phyloP scores from a whole-genome alignment of 768 basidiomycete genomes.

The Phaeotremella fagi region DNA sequence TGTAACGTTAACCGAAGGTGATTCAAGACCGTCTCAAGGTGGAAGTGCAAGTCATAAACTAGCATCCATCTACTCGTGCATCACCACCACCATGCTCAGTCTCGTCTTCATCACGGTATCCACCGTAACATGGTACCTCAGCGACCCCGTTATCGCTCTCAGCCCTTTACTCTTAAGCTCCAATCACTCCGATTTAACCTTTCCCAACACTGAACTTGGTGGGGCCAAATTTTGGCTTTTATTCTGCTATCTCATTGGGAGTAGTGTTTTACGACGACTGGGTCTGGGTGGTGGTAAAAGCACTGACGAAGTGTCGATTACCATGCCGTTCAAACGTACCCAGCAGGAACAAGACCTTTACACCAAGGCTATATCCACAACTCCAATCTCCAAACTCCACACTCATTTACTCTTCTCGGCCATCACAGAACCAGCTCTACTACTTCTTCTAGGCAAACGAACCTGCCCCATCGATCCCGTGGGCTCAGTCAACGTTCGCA shows the following conservation, averaged over 20 bases:
- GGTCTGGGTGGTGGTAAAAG: background rate
- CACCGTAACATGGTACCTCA: too few relatives aligned
- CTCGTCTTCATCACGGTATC: too few relatives aligned
- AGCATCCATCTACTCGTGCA: too few relatives aligned
- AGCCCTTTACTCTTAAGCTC: background rate
- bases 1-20: too few relatives aligned
- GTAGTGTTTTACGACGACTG: background rate
- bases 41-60: too few relatives aligned
- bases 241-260: background rate
- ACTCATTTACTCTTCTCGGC: constrained; percentile 16
- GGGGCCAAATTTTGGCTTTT: background rate
- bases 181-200: background rate
- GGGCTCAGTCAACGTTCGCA: constrained; percentile 26
- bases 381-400: background rate
- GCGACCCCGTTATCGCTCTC: too few relatives aligned
- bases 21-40: too few relatives aligned
- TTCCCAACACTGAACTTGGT: background rate
- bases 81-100: too few relatives aligned
- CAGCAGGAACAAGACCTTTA: background rate
- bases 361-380: background rate
- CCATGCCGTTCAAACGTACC: background rate
- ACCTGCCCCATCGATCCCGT: constrained; percentile 18
- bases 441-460: constrained; percentile 12
- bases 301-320: background rate
- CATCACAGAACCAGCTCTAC: constrained; percentile 13